Evolutionary conservation across 805 yeast genomes (phyloP).

Genomic region (Candida vaughaniae): DNA sequence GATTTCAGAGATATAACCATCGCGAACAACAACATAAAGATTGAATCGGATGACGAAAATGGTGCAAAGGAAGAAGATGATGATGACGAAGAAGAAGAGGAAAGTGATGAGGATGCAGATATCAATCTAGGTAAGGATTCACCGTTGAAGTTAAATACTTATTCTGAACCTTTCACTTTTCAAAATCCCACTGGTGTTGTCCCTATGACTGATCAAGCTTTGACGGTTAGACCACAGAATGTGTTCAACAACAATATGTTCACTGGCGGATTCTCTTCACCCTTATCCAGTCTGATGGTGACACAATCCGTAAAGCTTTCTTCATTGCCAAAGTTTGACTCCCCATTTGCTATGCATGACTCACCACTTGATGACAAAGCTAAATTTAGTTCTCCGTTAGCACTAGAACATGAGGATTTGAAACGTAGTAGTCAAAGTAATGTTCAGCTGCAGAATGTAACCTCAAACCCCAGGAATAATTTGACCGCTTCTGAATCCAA

Average conservation of each 20-base stretch:
- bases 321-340: conserved; percentile 15
- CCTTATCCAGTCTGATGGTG: conserved; percentile 8
- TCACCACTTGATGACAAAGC: conserved; percentile 14
- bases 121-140: conserved; percentile 19
- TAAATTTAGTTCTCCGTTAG: conserved; percentile 13
- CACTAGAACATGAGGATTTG: conserved; percentile 12
- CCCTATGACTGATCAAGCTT: conserved; percentile 15
- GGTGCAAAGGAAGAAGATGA: conserved; percentile 11
- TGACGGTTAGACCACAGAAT: not conserved
- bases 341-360: conserved; percentile 15
- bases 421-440: conserved; percentile 1
- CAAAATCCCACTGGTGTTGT: conserved; percentile 12
- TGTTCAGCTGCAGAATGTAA: not conserved
- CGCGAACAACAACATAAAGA: not conserved
- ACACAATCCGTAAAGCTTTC: not conserved
- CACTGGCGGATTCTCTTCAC: conserved; percentile 18
- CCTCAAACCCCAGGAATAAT: not conserved
- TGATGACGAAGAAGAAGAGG: conserved; percentile 22
- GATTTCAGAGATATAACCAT: conserved; percentile 8
- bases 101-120: conserved; percentile 41
- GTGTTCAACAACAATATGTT: conserved; percentile 6
- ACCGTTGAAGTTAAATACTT: conserved; percentile 27
- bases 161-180: conserved; percentile 15
- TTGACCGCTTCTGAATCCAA: not conserved
- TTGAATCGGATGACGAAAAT: conserved; percentile 9